Base-by-base conservation (phyloP, 495 filamentous ascomycete species). In the Penicillium turbatum region DNA sequence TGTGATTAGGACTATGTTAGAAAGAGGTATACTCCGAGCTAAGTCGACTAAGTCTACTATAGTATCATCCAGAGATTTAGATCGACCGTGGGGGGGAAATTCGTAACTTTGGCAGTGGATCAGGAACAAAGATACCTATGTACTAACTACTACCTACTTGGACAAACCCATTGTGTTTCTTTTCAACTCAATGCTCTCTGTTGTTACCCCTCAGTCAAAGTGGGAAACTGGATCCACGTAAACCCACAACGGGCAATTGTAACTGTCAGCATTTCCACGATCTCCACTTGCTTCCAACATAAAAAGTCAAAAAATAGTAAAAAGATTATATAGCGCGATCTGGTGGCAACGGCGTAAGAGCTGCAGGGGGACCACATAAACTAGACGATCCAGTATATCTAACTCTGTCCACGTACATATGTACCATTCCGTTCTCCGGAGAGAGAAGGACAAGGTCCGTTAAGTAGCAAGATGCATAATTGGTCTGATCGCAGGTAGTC, bases 321-420 rank as follows among this genome's bases (percentile, higher is more conserved):
- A 43, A n/a, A 15, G 0, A 42, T 27, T 5, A 10, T 15, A 43
- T 37, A 37, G 35, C 35, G 35, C 35, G 61, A 64, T 64, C 61
- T 64, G 53, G 55, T 65, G 59, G 59, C 54, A 65, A 65, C 54
- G 62, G 48, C 50, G 35, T 57, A 51, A 35, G 38, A 45, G 34
- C 51, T 55, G 57, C 51, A 60, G 54, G 51, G 31, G 41, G 38
- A 43, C 29, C 29, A 50, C 51, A 48, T 46, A 46, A 19, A 26
- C 16, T 0, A 40, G 19, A 24, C 12, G 21, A 26, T 27, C 35
- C 1, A 37, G 35, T 37, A 37, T n/a, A n/a, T 12, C 35, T 37
- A 16, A 37, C 21, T 24, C 21, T 24, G 21, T 24, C 21, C 21
- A 24, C 21, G 21, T 24, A 24, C 21, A 24, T 24, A 24, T 24